Evolutionary conservation across 345 rosid species (phyloP), one percentile per base, ranked within the genome.

Genomic region (Iberis pinnata): DNA sequence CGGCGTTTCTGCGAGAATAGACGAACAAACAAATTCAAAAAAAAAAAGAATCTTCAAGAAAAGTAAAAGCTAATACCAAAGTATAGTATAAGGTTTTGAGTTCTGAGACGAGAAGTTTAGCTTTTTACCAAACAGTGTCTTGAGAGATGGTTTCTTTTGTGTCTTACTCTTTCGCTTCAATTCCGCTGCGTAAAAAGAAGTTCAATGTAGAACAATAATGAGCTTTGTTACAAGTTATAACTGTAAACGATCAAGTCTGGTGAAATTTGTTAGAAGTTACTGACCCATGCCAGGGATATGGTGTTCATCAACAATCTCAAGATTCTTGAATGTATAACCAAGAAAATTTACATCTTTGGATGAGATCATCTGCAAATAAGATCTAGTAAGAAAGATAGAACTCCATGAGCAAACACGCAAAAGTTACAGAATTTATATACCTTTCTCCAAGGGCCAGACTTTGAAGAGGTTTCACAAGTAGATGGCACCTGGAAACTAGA

Each of bases 301-400:
- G 49, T 81, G 76, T 60, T 82, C 83, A 49, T 82, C 78, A 60
- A 85, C 87, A 9, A 85, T 80, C 70, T 85, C 95, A 39, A 82
- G 76, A 65, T 82, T 82, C 67, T 85, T 85, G 68, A 82, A 85
- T 24, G 89, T 80, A 69, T 85, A 85, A 12, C 95, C 95, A 36
- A 85, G 76, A 54, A 85, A 85, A 67, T 85, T 82, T 8, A 74
- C 61, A 69, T 85, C 89, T 73, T 85, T 82, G 1, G 89, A 85
- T 41, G 87, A 69, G 35, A 85, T 79, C 95, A 85, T 85, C 95
- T 85, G 79, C 65, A 59, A 7, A 43, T 18, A 12, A 12, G 33
- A 56, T 36, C 43, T 12, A 20, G 32, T 19, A 37, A 29, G 39
- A 59, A 39, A 12, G 55, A 22, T 37, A 13, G 37, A 58, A 29